Conservation (phyloP, 768 basidiomycete genomes). For the Tylopilus balloui region DNA sequence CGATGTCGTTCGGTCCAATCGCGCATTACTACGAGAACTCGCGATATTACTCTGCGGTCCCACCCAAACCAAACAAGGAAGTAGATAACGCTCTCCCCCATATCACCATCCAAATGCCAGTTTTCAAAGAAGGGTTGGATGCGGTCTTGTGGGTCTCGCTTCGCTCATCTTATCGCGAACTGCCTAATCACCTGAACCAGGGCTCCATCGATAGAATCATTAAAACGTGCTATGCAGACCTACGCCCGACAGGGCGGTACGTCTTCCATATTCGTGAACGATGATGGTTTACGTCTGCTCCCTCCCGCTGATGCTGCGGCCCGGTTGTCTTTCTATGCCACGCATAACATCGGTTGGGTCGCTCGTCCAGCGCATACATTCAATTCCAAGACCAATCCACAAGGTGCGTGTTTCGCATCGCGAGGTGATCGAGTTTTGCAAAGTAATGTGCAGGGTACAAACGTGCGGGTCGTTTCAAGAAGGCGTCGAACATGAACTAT, state of each 20-base stretch:
- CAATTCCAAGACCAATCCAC: conserved; percentile 42
- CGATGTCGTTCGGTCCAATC: conserved; percentile 47
- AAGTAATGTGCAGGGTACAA: conserved; percentile 22
- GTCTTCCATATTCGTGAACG: conserved; percentile 54
- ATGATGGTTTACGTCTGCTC: conserved; percentile 56
- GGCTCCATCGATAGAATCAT: conserved; percentile 47
- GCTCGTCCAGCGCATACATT: conserved; percentile 49
- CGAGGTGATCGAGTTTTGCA: conserved; percentile 34
- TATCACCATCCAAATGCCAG: conserved; percentile 53
- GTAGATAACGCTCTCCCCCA: conserved; percentile 45
- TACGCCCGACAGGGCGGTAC: conserved; percentile 65
- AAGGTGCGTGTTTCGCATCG: conserved; percentile 32
- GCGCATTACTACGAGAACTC: conserved; percentile 49
- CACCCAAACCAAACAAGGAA: conserved; percentile 39
- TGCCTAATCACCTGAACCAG: conserved; percentile 13
- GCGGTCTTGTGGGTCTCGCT: conserved; percentile 41
- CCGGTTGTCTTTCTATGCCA: conserved; percentile 50
- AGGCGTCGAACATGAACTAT: conserved; percentile 91
- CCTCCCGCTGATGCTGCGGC: conserved; percentile 42
- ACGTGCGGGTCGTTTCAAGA: conserved; percentile 81
- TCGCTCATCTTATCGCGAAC: not conserved
- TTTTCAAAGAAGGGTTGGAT: conserved; percentile 54
- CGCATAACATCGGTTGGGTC: conserved; percentile 56
- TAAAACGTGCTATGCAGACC: conserved; percentile 59
- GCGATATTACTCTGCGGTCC: conserved; percentile 47